phyloP scores from a whole-genome alignment of 176 grass and related monocot genomes.

The Neostapfia colusana region DNA sequence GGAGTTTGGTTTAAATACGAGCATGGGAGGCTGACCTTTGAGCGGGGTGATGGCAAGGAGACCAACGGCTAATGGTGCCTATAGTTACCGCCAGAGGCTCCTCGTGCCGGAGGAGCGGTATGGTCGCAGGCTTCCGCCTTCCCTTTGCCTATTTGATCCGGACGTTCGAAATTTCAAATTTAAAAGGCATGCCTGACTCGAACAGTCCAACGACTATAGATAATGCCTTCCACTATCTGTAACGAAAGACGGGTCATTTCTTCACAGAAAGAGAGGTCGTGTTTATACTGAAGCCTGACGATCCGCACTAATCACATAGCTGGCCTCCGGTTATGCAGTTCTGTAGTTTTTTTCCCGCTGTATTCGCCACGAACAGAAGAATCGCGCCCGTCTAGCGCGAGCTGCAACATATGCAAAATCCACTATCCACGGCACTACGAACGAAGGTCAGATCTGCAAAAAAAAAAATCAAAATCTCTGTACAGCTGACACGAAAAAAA shows the following conservation, averaged over 20 bases:
- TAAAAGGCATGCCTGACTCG: background rate
- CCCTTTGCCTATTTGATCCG: background rate
- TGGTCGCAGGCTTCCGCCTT: background rate
- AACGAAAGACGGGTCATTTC: background rate
- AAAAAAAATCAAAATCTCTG: background rate
- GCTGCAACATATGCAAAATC: background rate
- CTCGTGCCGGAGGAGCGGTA: slow-evolving; percentile 8
- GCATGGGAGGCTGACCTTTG: slow-evolving; percentile 21
- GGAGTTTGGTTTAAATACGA: slow-evolving; percentile 42
- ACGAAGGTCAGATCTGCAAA: background rate
- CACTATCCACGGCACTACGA: background rate
- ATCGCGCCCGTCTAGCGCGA: background rate
- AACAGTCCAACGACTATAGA: background rate
- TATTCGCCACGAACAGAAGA: background rate
- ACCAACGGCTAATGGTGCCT: slow-evolving; percentile 27
- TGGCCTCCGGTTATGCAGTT: too few species aligned
- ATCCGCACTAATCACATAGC: too few species aligned
- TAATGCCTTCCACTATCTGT: background rate
- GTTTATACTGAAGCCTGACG: background rate
- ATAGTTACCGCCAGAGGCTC: slow-evolving; percentile 1
- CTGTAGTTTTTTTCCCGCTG: background rate
- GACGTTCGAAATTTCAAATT: background rate
- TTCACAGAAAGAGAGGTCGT: too few species aligned
- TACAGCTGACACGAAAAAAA: background rate
- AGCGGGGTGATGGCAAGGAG: background rate